Evolutionary conservation across 345 rosid genomes (phyloP).

Genomic region (Passiflora organensis): DNA sequence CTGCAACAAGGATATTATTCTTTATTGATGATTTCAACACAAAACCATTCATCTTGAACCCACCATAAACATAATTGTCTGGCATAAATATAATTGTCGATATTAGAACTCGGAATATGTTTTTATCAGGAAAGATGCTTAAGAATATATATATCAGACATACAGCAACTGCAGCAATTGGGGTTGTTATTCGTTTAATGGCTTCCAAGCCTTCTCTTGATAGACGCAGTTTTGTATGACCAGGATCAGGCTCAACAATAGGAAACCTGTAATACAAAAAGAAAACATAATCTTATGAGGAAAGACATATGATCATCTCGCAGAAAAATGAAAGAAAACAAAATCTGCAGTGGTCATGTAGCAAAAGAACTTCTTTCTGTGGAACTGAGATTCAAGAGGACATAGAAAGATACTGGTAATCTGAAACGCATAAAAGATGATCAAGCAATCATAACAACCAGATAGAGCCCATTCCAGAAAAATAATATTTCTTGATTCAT

Average conservation of each 20-base stretch:
- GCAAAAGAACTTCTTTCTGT: too few relatives aligned
- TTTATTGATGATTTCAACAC: not conserved
- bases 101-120: too few relatives aligned
- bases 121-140: slow-evolving; percentile 12
- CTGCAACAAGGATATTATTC: not conserved
- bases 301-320: slow-evolving; percentile 2
- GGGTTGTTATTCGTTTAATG: slow-evolving; percentile 73
- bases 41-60: not conserved
- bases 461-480: too few relatives aligned
- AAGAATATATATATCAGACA: slow-evolving; percentile 33
- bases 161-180: slow-evolving; percentile 93
- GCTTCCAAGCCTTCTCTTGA: slow-evolving; percentile 85
- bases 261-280: slow-evolving; percentile 58
- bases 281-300: not conserved
- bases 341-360: not conserved
- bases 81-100: too few relatives aligned
- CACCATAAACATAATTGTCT: too few relatives aligned
- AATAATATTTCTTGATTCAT: too few relatives aligned
- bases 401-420: too few relatives aligned
- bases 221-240: slow-evolving; percentile 95
- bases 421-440: too few relatives aligned
- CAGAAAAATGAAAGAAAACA: not conserved
- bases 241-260: slow-evolving; percentile 91
- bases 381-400: too few relatives aligned
- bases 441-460: too few relatives aligned